Evolutionary conservation across 345 rosid species (phyloP).

Genomic region (Viola odorata): DNA sequence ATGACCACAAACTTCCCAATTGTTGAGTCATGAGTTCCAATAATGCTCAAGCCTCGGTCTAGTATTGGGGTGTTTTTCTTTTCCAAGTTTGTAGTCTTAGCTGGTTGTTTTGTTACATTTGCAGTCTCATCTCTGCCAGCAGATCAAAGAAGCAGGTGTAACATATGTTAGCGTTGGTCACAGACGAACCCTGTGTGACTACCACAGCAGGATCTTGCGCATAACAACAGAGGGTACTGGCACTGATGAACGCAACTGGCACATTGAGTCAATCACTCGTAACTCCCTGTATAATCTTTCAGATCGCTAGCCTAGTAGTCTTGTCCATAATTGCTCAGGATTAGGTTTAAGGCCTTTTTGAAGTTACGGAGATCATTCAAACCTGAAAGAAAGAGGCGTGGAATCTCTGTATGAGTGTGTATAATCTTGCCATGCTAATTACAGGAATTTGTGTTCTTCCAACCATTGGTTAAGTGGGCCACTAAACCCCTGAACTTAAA

Average conservation of each 20-base stretch:
- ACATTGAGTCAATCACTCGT: slow-evolving; percentile 29
- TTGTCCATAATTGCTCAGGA: background rate
- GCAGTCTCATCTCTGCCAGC: slow-evolving; percentile 66
- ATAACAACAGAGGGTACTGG: slow-evolving; percentile 51
- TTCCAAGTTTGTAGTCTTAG: background rate
- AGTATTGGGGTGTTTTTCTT: too few species aligned
- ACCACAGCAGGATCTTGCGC: slow-evolving; percentile 48
- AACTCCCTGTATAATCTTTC: slow-evolving; percentile 23
- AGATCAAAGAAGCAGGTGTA: slow-evolving; percentile 66
- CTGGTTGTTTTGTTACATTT: slow-evolving; percentile 7
- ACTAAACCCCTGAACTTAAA: too few species aligned
- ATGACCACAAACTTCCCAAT: too few species aligned
- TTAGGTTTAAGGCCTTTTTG: background rate
- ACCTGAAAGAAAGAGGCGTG: too few species aligned
- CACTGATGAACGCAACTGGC: slow-evolving; percentile 46
- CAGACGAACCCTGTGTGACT: slow-evolving; percentile 53
- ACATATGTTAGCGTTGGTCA: slow-evolving; percentile 88
- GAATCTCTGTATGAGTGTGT: too few species aligned
- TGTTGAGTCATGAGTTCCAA: too few species aligned
- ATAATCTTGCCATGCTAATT: too few species aligned
- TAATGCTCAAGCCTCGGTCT: too few species aligned
- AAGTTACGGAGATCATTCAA: background rate
- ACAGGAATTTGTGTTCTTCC: too few species aligned
- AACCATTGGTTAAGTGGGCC: too few species aligned
- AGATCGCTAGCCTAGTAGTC: slow-evolving; percentile 20